Evolutionary conservation across 2,329 filamentous ascomycete genomes (phyloP).

Genomic region (Fusarium annulatum): DNA sequence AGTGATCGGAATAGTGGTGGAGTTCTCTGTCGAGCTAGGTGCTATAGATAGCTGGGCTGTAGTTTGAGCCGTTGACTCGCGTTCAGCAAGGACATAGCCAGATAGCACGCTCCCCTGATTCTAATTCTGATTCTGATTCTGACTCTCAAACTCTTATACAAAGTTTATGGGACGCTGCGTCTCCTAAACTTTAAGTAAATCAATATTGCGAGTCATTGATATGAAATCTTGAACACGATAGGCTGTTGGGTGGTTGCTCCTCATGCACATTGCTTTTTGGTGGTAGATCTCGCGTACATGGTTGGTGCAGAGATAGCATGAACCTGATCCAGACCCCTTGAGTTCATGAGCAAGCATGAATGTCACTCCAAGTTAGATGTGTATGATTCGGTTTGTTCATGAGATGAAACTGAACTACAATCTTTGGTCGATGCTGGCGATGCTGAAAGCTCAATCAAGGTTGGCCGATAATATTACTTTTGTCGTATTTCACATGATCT

Average conservation of each 20-base stretch:
- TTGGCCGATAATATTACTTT: not conserved
- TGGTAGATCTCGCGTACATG: constrained; percentile 13
- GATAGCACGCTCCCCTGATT: constrained; percentile 5
- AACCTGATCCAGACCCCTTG: constrained; percentile 8
- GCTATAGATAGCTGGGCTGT: constrained; percentile 16
- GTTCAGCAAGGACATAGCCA: not conserved
- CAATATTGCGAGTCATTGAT: constrained; percentile 16
- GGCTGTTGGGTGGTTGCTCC: not conserved
- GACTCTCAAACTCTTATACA: not conserved
- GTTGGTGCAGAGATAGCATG: not conserved
- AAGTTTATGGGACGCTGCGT: not conserved
- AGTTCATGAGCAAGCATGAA: constrained; percentile 4
- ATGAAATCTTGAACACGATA: not conserved
- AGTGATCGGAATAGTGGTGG: constrained; percentile 3
- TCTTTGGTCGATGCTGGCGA: not conserved
- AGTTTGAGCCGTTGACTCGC: constrained; percentile 32
- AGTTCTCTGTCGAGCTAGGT: constrained; percentile 10
- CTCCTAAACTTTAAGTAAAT: constrained; percentile 1
- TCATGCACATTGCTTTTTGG: constrained; percentile 29
- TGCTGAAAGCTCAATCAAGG: not conserved
- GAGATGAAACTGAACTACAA: not conserved
- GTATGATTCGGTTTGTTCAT: not conserved
- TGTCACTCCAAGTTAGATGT: not conserved
- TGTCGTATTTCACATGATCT: constrained; percentile 8
- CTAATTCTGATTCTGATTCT: not conserved